Base-by-base conservation (phyloP, 2,329 filamentous ascomycete species). In the Parafenestella ontariensis region DNA sequence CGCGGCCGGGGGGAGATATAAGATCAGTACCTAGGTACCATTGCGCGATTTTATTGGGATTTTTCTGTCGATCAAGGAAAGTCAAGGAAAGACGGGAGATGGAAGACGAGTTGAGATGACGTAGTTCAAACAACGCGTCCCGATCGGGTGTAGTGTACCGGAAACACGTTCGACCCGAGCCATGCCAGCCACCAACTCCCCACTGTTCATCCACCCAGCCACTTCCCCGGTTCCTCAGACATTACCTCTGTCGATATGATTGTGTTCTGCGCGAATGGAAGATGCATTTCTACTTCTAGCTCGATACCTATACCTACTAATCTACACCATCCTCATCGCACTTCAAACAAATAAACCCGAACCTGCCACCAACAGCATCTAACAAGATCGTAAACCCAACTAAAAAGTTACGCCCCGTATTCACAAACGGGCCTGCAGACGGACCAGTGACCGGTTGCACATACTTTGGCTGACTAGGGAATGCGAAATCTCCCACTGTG, bases 351-450 rank as follows among this genome's bases (percentile, higher is more conserved):
- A 53, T 58, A n/a, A 61, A 50, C 13, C 58, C 58, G 39, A 51
- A 61, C 15, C 46, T 29, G 2, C 58, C 58, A 1, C 36, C 45
- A 15, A 44, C 20, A 1, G 58, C 58, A 51, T 61, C 55, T 40
- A 54, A 61, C 6, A 47, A 36, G 2, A 61, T 48, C 18, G 15
- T 36, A 43, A 56, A 61, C 11, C 49, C 46, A 37, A 31, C 48
- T 13, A 61, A 29, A 17, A 61, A 47, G 15, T 49, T 54, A 21
- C 55, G 48, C 28, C 58, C 58, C 6, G 47, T 47, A 31, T 56
- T 55, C 3, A 61, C 52, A 31, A 49, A 50, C 28, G 58, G 46
- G 11, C 17, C 34, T n/a, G n/a, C n/a, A 1, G 26, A 20, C 7
- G 21, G 31, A 1, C n/a, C 18, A 28, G 31, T 41, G 5, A 47